Evolutionary conservation across 2,329 filamentous ascomycete genomes (phyloP).

Genomic region (Bipolaris sorokiniana): DNA sequence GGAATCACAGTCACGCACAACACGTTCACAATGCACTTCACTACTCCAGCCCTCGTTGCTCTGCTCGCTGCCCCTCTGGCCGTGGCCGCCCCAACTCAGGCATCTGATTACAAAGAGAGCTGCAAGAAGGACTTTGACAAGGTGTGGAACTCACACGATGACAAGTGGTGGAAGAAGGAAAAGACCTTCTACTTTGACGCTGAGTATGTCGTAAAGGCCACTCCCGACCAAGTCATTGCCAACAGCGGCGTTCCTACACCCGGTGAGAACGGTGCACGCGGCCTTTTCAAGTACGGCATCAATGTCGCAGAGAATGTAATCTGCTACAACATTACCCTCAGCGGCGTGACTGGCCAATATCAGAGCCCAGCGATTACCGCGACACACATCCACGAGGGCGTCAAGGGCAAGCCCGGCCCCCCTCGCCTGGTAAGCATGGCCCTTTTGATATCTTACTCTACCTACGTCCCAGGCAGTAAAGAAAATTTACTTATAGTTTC

Average conservation of each 20-base stretch:
- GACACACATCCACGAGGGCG: conserved; percentile 62
- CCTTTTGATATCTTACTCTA: conserved; percentile 16
- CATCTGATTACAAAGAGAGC: conserved; percentile 22
- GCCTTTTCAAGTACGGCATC: conserved; percentile 61
- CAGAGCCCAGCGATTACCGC: conserved; percentile 59
- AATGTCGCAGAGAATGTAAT: conserved; percentile 55
- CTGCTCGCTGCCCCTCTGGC: conserved; percentile 29
- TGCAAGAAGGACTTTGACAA: conserved; percentile 32
- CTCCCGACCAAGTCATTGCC: conserved; percentile 59
- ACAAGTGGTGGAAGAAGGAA: conserved; percentile 33
- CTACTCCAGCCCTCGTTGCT: conserved; percentile 26
- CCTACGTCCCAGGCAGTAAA: neutral
- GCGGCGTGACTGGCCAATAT: conserved; percentile 58
- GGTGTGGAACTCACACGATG: conserved; percentile 26
- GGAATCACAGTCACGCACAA: conserved; percentile 1
- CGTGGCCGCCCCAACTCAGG: conserved; percentile 27
- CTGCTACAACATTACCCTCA: conserved; percentile 60
- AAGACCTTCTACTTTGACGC: conserved; percentile 55
- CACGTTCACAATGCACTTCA: conserved; percentile 29
- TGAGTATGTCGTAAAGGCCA: conserved; percentile 57
- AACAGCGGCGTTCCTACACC: conserved; percentile 46
- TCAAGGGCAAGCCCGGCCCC: conserved; percentile 55
- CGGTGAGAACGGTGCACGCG: conserved; percentile 54
- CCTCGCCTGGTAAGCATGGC: conserved; percentile 51
- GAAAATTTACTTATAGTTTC: neutral